phyloP scores from a whole-genome alignment of 2,329 filamentous ascomycete genomes.

The Teratosphaeriaceae sp. region DNA sequence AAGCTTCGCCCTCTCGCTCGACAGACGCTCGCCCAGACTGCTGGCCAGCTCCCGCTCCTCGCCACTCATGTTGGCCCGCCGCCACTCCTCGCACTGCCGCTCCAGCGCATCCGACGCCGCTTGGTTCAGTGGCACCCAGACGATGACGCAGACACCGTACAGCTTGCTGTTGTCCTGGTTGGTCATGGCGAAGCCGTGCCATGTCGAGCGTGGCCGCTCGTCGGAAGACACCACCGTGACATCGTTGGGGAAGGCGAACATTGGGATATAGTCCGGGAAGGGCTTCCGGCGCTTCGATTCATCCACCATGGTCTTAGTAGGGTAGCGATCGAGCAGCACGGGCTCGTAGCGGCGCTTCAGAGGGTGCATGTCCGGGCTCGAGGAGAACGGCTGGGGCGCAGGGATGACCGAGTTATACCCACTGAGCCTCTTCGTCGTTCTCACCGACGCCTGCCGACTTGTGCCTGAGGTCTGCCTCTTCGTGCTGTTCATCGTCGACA shows the following conservation, averaged over 20 bases:
- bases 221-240: conserved; percentile 95
- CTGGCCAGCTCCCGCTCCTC: conserved; percentile 88
- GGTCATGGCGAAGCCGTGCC: conserved; percentile 99
- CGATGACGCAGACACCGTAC: conserved; percentile 82
- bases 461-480: conserved; percentile 75
- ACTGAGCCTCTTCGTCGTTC: conserved; percentile 82
- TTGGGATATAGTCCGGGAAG: conserved; percentile 96
- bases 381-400: conserved; percentile 80
- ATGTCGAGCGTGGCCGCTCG: conserved; percentile 87
- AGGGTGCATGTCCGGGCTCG: conserved; percentile 90
- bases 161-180: conserved; percentile 85
- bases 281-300: conserved; percentile 72
- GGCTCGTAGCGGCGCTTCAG: conserved; percentile 91
- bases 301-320: conserved; percentile 72
- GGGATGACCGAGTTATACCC: conserved; percentile 99
- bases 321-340: conserved; percentile 90
- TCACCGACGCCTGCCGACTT: conserved; percentile 61
- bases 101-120: conserved; percentile 79
- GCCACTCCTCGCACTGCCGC: conserved; percentile 49
- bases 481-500: conserved; percentile 95
- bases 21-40: conserved; percentile 82
- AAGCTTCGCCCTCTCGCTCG: conserved; percentile 78
- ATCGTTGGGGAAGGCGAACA: conserved; percentile 99
- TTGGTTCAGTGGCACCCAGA: conserved; percentile 83
- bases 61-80: conserved; percentile 67